These are phyloP conservation scores for Suillus alpinus DNA, from an alignment of 768 basidiomycete genomes.

Conservation along the genomic window DNA sequence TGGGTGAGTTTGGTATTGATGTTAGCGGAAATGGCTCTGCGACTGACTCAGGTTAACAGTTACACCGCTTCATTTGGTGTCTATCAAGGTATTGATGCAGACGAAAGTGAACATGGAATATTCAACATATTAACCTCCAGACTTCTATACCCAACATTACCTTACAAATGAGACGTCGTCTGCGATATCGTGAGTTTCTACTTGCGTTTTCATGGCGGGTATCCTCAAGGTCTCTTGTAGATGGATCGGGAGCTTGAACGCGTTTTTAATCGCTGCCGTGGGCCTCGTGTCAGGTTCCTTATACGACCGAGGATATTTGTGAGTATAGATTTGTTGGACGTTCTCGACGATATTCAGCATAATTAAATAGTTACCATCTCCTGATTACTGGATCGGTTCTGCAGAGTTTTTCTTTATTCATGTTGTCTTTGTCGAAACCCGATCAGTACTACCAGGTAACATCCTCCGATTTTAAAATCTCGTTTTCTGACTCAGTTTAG, in stretches of 20 bases:
- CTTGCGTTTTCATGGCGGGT: not conserved
- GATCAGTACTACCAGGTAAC: constrained; percentile 34
- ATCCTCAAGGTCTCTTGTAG: not conserved
- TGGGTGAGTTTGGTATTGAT: not conserved
- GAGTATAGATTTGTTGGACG: not conserved
- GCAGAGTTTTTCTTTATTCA: constrained; percentile 32
- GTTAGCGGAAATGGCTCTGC: not conserved
- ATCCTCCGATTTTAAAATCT: not conserved
- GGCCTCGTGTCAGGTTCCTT: not conserved
- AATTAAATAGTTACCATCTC: constrained; percentile 3
- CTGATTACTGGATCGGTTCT: constrained; percentile 24
- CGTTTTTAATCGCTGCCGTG: not conserved
- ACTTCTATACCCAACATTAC: not conserved
- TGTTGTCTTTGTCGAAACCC: constrained; percentile 35
- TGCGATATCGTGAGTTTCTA: not conserved
- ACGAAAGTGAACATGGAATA: not conserved
- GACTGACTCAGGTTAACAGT: not conserved
- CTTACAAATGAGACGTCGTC: not conserved
- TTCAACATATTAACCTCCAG: not conserved
- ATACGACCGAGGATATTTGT: not conserved
- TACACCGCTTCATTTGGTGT: not conserved
- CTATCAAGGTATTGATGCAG: not conserved
- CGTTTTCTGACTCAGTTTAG: constrained; percentile 17
- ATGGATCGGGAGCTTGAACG: not conserved
- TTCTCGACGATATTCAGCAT: not conserved